Evolutionary conservation across 306 rosid species (phyloP).

Genomic region (Lathyrus tuberosus): DNA sequence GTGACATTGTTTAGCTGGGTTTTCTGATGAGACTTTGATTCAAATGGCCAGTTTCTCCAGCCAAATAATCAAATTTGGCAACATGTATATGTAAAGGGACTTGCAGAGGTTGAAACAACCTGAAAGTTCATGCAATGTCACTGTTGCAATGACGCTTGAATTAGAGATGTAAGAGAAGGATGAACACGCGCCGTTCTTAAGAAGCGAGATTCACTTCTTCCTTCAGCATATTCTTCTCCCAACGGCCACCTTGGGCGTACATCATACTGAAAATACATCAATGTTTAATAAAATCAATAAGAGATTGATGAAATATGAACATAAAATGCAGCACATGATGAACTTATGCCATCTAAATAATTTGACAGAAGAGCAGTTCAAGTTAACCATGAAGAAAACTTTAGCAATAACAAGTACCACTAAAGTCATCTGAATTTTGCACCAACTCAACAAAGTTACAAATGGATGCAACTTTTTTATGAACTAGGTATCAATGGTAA

Average conservation of each 20-base stretch:
- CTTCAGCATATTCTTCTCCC: constrained; percentile 85
- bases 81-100: background rate
- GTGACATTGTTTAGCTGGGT: constrained; percentile 6
- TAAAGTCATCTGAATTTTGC: background rate
- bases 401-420: constrained; percentile 6
- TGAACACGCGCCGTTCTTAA: constrained; percentile 78
- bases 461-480: constrained; percentile 1
- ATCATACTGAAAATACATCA: constrained; percentile 59
- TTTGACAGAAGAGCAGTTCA: too few relatives aligned
- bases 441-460: constrained; percentile 16
- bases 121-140: constrained; percentile 44
- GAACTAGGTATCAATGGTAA: constrained; percentile 1
- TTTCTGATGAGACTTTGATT: constrained; percentile 12
- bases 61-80: constrained; percentile 4
- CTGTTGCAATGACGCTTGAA: constrained; percentile 71
- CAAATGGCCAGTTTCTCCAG: constrained; percentile 13
- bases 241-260: constrained; percentile 95
- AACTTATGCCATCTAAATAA: too few relatives aligned
- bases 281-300: constrained; percentile 2
- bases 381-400: constrained; percentile 11
- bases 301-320: background rate
- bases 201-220: constrained; percentile 85
- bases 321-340: background rate
- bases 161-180: constrained; percentile 85
- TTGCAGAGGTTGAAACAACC: constrained; percentile 18